These are phyloP conservation scores for Didymella pinodella DNA, from an alignment of 2,329 filamentous ascomycete genomes.

Conservation along the genomic window DNA sequence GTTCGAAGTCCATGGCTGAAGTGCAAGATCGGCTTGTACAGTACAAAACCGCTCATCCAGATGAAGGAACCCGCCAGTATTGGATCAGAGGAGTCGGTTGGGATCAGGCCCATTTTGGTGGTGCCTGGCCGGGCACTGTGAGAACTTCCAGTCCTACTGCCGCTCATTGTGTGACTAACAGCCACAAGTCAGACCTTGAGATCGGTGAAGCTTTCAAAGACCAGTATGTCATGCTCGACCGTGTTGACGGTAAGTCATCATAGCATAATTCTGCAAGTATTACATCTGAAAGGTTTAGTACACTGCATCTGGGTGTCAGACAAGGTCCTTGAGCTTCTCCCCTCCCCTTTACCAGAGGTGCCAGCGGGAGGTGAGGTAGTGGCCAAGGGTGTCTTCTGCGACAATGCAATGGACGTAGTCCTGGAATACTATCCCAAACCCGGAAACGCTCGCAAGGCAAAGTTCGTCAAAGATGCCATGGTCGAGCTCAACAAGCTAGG, in stretches of 20 bases:
- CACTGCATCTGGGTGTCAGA: conserved; percentile 75
- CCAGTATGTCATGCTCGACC: conserved; percentile 72
- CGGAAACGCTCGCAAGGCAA: conserved; percentile 59
- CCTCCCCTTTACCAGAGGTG: conserved; percentile 57
- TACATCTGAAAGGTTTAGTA: conserved; percentile 35
- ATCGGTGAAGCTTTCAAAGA: conserved; percentile 61
- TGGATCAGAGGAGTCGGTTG: conserved; percentile 75
- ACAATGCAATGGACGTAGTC: conserved; percentile 74
- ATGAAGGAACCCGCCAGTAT: conserved; percentile 61
- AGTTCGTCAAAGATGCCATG: conserved; percentile 68
- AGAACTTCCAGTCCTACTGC: neutral
- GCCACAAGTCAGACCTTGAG: conserved; percentile 63
- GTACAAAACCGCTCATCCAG: conserved; percentile 62
- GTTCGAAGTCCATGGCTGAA: conserved; percentile 63
- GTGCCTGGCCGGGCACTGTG: conserved; percentile 63
- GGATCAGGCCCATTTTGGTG: conserved; percentile 72
- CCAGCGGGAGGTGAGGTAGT: conserved; percentile 71
- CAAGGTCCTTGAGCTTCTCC: conserved; percentile 68
- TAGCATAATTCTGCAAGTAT: neutral
- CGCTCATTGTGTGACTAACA: conserved; percentile 4
- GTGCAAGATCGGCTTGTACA: conserved; percentile 61
- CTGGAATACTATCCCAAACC: conserved; percentile 66
- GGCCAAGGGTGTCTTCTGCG: conserved; percentile 73
- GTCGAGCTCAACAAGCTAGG: conserved; percentile 68
- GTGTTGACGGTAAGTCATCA: conserved; percentile 61